A percentile compares a stretch with the other conserved stretches of the same genome.
Evolutionary conservation across 2,329 filamentous ascomycete species (phyloP).

Genomic region (Penicillium capsulatum): DNA sequence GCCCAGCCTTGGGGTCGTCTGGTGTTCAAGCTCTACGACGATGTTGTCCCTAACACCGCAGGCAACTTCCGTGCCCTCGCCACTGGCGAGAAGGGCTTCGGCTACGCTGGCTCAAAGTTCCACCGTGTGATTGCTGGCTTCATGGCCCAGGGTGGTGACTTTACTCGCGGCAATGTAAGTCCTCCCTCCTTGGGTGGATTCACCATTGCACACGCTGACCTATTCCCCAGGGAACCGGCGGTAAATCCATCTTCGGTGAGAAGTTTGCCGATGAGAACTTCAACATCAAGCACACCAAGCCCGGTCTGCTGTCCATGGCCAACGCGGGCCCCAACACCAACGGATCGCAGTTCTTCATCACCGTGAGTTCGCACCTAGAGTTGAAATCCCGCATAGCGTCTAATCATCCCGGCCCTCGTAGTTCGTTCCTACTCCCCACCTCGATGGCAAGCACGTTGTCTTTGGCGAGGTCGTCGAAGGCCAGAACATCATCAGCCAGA

Average conservation of each 20-base stretch:
- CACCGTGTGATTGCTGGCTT: conserved; percentile 86
- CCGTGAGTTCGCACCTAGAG: conserved; percentile 39
- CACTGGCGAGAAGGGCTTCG: conserved; percentile 74
- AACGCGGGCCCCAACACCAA: conserved; percentile 89
- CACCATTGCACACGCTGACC: neutral
- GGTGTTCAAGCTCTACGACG: conserved; percentile 79
- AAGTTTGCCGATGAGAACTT: conserved; percentile 93
- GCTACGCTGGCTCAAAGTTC: conserved; percentile 75
- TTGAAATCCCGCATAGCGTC: too few species aligned
- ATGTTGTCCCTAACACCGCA: conserved; percentile 77
- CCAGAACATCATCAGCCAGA: conserved; percentile 50
- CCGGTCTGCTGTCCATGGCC: conserved; percentile 82
- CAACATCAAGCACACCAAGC: conserved; percentile 62
- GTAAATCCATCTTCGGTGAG: conserved; percentile 88
- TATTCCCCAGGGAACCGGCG: conserved; percentile 66
- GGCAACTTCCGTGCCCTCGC: conserved; percentile 77
- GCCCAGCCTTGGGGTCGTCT: conserved; percentile 57
- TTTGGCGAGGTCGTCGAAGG: conserved; percentile 57
- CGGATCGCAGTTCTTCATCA: conserved; percentile 66
- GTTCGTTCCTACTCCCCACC: conserved; percentile 53
- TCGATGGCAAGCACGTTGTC: conserved; percentile 62
- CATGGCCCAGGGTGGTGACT: conserved; percentile 92
- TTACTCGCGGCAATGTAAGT: conserved; percentile 81
- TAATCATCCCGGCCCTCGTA: neutral
- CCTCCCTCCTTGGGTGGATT: neutral